phyloP scores from a whole-genome alignment of 805 yeast genomes.

The Kazachstania psychrophila region DNA sequence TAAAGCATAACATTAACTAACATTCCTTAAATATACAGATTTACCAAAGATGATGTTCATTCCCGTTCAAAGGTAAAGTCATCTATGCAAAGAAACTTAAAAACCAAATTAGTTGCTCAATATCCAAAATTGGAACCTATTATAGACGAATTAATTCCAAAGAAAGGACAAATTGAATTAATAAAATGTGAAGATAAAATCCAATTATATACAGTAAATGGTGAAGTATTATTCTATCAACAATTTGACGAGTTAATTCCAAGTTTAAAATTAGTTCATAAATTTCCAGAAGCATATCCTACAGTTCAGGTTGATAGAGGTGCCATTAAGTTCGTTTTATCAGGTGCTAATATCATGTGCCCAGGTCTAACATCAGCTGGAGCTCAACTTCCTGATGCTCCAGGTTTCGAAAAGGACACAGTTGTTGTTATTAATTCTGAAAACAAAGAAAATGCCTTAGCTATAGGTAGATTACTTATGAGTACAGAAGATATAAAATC shows the following conservation, averaged over 20 bases:
- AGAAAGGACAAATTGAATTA: conserved; percentile 70
- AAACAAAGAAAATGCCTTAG: conserved; percentile 85
- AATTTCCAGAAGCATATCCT: conserved; percentile 77
- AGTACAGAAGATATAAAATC: conserved; percentile 80
- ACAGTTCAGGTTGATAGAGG: conserved; percentile 88
- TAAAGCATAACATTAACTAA: no score
- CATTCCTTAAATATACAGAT: conserved; percentile 30
- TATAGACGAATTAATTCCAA: conserved; percentile 78
- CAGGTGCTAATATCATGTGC: conserved; percentile 96
- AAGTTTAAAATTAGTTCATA: conserved; percentile 62
- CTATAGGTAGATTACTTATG: conserved; percentile 82
- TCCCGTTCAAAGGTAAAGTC: conserved; percentile 88
- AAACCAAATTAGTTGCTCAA: conserved; percentile 60
- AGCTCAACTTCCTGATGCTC: conserved; percentile 69
- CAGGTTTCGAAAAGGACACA: conserved; percentile 45
- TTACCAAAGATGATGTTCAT: conserved; percentile 78
- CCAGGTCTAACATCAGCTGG: conserved; percentile 87
- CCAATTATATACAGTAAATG: conserved; percentile 64
- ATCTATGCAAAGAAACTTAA: conserved; percentile 86
- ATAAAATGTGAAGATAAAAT: conserved; percentile 87
- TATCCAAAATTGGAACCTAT: conserved; percentile 67
- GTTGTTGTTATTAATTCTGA: conserved; percentile 82
- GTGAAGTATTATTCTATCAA: conserved; percentile 68
- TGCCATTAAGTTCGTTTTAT: conserved; percentile 88
- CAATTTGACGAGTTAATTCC: conserved; percentile 76